phyloP scores from a whole-genome alignment of 345 rosid species.

The Punica granatum region DNA sequence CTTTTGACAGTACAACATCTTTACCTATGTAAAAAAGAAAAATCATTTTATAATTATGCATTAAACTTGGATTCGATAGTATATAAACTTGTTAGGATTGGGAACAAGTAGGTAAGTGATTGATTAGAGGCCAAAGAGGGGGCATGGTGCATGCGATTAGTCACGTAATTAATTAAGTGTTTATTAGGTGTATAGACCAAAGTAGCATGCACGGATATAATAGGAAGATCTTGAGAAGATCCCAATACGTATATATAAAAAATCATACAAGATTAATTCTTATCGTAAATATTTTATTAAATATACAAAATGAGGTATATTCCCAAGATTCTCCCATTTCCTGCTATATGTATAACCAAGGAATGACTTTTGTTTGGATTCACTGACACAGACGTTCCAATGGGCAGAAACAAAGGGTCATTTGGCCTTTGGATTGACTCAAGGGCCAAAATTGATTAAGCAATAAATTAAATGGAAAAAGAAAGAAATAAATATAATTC shows the following conservation, averaged over 20 bases:
- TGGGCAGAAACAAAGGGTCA: constrained; percentile 3
- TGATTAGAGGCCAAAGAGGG: neutral
- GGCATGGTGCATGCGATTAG: constrained; percentile 2
- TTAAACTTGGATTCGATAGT: no score
- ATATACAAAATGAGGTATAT: neutral
- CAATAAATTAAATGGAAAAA: neutral
- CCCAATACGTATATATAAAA: no score
- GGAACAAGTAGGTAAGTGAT: neutral
- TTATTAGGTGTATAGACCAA: neutral
- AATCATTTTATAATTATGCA: no score
- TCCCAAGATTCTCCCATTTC: neutral
- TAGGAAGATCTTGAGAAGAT: no score
- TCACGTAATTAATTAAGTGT: neutral
- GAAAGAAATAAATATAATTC: neutral
- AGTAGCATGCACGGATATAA: neutral
- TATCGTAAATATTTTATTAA: neutral
- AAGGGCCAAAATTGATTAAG: neutral
- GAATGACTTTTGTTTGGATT: neutral
- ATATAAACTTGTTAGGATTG: neutral
- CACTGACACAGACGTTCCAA: neutral
- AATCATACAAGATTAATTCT: no score
- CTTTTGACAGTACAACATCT: no score
- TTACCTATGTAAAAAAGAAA: no score
- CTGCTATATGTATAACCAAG: neutral
- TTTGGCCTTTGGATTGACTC: neutral